Evolutionary conservation across 768 basidiomycete genomes (phyloP), one percentile per base, ranked within the genome.

Genomic region (Termitomyces sp.): DNA sequence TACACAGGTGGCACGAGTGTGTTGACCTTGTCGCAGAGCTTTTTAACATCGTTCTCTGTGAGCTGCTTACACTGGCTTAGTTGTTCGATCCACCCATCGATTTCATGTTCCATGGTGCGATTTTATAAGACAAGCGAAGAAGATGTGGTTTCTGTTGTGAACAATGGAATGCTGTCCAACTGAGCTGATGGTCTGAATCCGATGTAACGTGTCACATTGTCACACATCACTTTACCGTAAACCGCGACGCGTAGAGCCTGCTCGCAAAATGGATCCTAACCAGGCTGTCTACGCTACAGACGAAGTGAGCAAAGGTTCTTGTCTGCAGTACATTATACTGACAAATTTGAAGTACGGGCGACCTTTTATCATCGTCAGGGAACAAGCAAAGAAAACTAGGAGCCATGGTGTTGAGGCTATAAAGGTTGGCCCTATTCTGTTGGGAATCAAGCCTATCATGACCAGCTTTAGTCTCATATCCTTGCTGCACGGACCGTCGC

Each of bases 21-120:
- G 60, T 62, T 54, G 54, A 95, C 97, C 92, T 97, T 98, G 83
- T 98, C 96, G 80, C 97, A 99, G 62, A 99, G 83, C 72, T 86
- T 87, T 82, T 98, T 98, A 59, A 99, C 94, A 73, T 99, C 95
- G 11, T 82, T 80, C 76, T 99, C 97, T 59, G 91, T 80, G 59
- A 99, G 84, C 66, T 97, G 96, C 73, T 99, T 98, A 81, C 97
- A 99, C 69, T 95, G 90, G 75, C 87, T 88, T 65, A 99, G 85
- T 72, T 98, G 95, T 59, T 92, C 86, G 71, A 99, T 95, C 97
- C 97, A 98, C 58, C 81, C 84, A 78, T 98, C 95, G 73, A 96
- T 87, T 84, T 98, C 93, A 78, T 77, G 77, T 74, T 82, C 82
- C 80, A 81, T 80, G 65, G 59, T 63, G 61, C 54, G 65, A 70